Evolutionary conservation across 2,329 filamentous ascomycete species (phyloP), one percentile per base, ranked within the genome.

Genomic region (Chaetoscypha palmicola): DNA sequence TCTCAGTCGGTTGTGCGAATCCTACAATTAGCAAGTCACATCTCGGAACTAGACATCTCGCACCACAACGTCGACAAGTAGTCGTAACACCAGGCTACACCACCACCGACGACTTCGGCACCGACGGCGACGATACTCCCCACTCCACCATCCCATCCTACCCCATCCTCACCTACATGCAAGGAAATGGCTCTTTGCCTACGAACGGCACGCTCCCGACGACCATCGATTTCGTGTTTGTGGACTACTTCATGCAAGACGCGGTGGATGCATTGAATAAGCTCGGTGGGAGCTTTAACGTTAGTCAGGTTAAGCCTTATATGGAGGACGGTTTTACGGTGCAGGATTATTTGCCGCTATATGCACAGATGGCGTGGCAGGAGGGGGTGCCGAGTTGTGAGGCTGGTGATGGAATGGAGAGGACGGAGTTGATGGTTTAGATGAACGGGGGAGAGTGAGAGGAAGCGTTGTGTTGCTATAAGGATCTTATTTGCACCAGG

Each of bases 111-210:
- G 90, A 94, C 57, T 76, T 81, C 5, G 86, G 89, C 38, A 66
- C 65, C 2, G 86, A 94, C 52, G 91, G 91, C 28, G 91, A 97
- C 60, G 91, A 97, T 60, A 94, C 90, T 0, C 64, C 92, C 1
- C 91, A 95, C 62, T 71, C 77, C 19, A 69, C 74, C 2, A 79
- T 96, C 53, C 70, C 73, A 24, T 87, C 84, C 59, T 90, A 89
- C 64, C 62, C 68, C 2, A 77, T 89, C 7, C 89, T 90, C 4
- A 95, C 95, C 64, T 86, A 82, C 62, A 77, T 96, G 44, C 82
- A 88, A 60, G 70, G 83, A 0, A 68, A 77, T 49, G 74, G 83
- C 53, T 70, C 65, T 1, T 85, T 92, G 56, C 73, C 79, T 2
- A 50, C 60, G 0, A 55, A 64, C n/a, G 60, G 61, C 4, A 68